phyloP scores from a whole-genome alignment of 768 basidiomycete genomes.

The Punctularia strigosozonata region DNA sequence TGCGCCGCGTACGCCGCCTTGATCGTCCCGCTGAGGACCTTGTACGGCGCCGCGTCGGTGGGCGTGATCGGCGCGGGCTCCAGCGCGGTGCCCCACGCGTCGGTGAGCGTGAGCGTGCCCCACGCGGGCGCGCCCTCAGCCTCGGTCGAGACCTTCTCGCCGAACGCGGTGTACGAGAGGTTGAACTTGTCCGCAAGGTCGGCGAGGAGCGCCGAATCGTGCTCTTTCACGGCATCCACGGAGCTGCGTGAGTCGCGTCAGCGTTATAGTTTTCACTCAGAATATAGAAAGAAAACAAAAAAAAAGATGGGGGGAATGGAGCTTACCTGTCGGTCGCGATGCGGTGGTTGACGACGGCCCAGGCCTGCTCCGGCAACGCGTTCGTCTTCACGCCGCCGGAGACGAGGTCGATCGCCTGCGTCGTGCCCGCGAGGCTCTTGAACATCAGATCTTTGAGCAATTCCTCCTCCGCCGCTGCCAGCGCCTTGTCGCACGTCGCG shows the following conservation, averaged over 20 bases:
- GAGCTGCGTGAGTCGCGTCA: constrained; percentile 16
- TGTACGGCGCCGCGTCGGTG: constrained; percentile 22
- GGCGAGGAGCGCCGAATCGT: constrained; percentile 16
- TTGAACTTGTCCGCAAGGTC: constrained; percentile 24
- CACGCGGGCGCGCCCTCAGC: constrained; percentile 13
- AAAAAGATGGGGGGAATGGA: neutral
- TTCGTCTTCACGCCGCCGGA: constrained; percentile 29
- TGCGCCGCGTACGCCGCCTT: constrained; percentile 23
- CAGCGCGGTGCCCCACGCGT: constrained; percentile 22
- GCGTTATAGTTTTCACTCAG: neutral
- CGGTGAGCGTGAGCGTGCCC: constrained; percentile 25
- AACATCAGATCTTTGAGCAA: constrained; percentile 15
- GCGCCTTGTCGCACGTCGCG: constrained; percentile 15
- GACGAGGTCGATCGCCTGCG: constrained; percentile 35
- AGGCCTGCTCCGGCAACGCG: constrained; percentile 27
- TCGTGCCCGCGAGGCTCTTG: constrained; percentile 21
- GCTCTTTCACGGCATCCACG: constrained; percentile 17
- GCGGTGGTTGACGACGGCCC: constrained; percentile 15
- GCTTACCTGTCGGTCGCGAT: constrained; percentile 17
- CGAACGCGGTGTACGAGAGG: constrained; percentile 30
- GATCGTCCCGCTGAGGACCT: constrained; percentile 31
- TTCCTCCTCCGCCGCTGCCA: constrained; percentile 22
- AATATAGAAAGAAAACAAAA: neutral
- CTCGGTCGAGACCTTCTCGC: constrained; percentile 17
- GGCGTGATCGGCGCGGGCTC: constrained; percentile 34